These are phyloP conservation scores for Cardamine occulta DNA, from an alignment of 345 rosid genomes.

Conservation along the genomic window DNA sequence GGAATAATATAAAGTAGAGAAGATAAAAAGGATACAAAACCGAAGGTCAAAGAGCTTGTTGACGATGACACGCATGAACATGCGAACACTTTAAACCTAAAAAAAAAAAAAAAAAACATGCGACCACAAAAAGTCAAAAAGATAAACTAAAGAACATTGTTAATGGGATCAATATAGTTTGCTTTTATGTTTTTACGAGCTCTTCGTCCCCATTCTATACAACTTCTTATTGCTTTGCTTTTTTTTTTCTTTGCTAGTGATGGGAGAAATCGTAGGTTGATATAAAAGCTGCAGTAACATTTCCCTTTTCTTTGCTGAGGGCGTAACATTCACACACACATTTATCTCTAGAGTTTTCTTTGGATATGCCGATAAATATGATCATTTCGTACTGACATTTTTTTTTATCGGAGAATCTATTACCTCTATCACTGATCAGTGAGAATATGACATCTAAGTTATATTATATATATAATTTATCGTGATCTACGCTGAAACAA, in stretches of 20 bases:
- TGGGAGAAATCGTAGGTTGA: background rate
- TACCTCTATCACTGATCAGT: background rate
- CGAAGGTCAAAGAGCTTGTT: constrained; percentile 39
- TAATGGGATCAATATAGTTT: constrained; percentile 39
- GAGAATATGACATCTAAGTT: background rate
- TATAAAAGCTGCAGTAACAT: background rate
- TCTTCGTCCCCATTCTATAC: constrained; percentile 29
- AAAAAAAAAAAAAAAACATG: constrained; percentile 9
- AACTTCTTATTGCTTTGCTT: background rate
- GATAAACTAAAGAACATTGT: constrained; percentile 44
- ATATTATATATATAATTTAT: background rate
- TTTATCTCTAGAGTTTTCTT: background rate
- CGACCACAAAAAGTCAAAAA: constrained; percentile 41
- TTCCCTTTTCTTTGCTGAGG: background rate
- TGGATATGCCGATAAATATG: background rate
- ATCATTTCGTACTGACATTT: background rate
- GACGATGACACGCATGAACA: constrained; percentile 44
- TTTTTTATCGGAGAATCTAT: background rate
- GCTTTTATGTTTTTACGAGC: constrained; percentile 30
- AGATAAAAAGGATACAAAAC: constrained; percentile 16
- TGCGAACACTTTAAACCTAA: constrained; percentile 32
- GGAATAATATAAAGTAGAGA: constrained; percentile 36
- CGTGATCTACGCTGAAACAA: background rate
- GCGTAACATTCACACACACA: background rate
- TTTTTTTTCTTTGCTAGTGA: background rate